Conservation (phyloP, 176 grass and related monocot genomes). For the Themeda triandra region DNA sequence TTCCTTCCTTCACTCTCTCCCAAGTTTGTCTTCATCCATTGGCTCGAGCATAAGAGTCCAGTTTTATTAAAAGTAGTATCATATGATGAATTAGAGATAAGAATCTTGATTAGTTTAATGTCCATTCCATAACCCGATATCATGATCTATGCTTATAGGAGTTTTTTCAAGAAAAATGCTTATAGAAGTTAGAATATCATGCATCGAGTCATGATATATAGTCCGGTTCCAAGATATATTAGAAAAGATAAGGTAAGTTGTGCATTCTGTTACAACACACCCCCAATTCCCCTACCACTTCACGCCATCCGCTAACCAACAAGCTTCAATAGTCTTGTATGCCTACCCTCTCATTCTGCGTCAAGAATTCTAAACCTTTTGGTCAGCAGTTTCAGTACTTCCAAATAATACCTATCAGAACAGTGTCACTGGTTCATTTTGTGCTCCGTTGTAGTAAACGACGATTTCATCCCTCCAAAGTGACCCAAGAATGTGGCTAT, state of each 20-base stretch:
- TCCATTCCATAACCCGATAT: background rate
- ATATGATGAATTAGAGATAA: background rate
- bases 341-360: background rate
- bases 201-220: too few relatives aligned
- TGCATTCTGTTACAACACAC: background rate
- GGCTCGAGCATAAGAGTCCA: too few relatives aligned
- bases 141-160: too few relatives aligned
- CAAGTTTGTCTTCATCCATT: too few relatives aligned
- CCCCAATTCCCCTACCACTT: background rate
- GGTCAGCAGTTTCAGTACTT: background rate
- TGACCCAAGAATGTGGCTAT: background rate
- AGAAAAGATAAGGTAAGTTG: background rate
- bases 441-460: background rate
- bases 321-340: background rate
- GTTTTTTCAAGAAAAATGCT: too few relatives aligned
- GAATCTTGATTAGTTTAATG: background rate
- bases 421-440: background rate
- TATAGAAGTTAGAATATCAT: too few relatives aligned
- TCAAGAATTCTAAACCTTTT: background rate
- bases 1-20: too few relatives aligned
- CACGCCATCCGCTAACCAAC: background rate
- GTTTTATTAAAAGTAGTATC: background rate
- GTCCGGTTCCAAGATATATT: too few relatives aligned
- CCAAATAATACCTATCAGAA: background rate
- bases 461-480: background rate